Conservation (phyloP, 2,329 filamentous ascomycete species). For the Pseudocercospora macadamiae region DNA sequence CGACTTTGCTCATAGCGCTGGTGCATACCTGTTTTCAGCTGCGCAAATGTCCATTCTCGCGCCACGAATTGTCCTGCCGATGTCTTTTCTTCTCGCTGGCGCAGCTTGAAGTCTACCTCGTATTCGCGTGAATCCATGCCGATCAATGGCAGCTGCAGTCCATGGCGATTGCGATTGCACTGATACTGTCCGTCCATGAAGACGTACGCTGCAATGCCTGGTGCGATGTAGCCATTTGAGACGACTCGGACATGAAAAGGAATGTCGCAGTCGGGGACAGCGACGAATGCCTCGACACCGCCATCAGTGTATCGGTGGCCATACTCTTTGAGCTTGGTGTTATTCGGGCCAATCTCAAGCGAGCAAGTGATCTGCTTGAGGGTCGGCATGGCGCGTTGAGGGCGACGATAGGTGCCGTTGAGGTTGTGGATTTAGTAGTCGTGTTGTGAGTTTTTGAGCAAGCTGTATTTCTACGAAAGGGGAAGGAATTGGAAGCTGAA, state of each 20-base stretch:
- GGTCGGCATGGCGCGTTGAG: constrained; percentile 50
- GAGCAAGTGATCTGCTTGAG: constrained; percentile 57
- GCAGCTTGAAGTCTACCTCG: constrained; percentile 53
- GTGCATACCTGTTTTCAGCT: constrained; percentile 50
- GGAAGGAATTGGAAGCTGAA: not conserved
- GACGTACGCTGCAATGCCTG: constrained; percentile 58
- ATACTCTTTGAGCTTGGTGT: constrained; percentile 53
- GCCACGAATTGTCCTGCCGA: constrained; percentile 53
- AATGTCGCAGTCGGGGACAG: constrained; percentile 50
- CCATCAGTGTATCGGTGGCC: constrained; percentile 55
- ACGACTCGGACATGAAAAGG: constrained; percentile 55
- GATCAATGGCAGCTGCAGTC: constrained; percentile 41
- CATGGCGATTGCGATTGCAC: constrained; percentile 57
- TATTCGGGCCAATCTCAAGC: constrained; percentile 52
- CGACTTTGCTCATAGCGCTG: not conserved
- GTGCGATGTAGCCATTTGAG: constrained; percentile 55
- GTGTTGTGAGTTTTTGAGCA: too few species aligned
- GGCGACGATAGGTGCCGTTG: too few species aligned
- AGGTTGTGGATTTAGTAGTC: not conserved
- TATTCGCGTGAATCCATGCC: constrained; percentile 37
- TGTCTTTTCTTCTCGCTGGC: constrained; percentile 57
- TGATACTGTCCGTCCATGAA: constrained; percentile 62
- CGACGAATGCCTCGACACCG: constrained; percentile 55
- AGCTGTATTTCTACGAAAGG: too few species aligned
- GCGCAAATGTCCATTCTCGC: constrained; percentile 57